phyloP scores from a whole-genome alignment of 805 yeast species.

The Nakazawaea ishiwadae region DNA sequence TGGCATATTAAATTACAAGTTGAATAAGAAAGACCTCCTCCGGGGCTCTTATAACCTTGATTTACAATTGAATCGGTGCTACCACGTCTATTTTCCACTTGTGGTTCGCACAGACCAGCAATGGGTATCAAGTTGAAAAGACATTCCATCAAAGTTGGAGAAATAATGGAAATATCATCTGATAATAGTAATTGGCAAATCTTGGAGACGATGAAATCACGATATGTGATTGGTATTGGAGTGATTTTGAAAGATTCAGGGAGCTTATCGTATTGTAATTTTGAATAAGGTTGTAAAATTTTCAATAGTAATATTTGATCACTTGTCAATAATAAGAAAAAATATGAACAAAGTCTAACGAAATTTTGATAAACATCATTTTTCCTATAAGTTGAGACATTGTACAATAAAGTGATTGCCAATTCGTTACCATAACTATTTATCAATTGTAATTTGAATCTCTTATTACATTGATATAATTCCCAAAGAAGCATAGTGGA shows the following conservation, averaged over 20 bases:
- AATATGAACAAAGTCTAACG: conserved; percentile 46
- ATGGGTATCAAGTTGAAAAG: conserved; percentile 57
- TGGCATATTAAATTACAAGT: conserved; percentile 44
- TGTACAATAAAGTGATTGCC: conserved; percentile 48
- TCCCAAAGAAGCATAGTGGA: conserved; percentile 70
- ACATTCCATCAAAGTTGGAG: conserved; percentile 52
- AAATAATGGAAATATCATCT: conserved; percentile 29
- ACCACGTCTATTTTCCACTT: conserved; percentile 9
- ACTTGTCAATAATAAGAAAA: conserved; percentile 43
- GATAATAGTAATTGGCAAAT: conserved; percentile 36
- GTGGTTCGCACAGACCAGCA: conserved; percentile 14
- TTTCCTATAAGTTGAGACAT: conserved; percentile 46
- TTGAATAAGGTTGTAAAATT: conserved; percentile 41
- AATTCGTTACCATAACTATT: conserved; percentile 49
- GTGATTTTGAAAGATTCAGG: conserved; percentile 45
- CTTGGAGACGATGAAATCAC: conserved; percentile 61
- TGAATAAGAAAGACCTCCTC: conserved; percentile 45
- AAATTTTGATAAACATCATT: conserved; percentile 33
- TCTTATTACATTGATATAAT: conserved; percentile 64
- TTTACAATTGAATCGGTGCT: too few species aligned
- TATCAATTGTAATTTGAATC: conserved; percentile 41
- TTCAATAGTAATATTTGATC: conserved; percentile 31
- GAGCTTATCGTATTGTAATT: conserved; percentile 38
- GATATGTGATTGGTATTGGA: conserved; percentile 41
- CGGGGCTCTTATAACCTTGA: conserved; percentile 16